Evolutionary conservation across 768 basidiomycete genomes (phyloP).

Genomic region (Termitomyces sp.): DNA sequence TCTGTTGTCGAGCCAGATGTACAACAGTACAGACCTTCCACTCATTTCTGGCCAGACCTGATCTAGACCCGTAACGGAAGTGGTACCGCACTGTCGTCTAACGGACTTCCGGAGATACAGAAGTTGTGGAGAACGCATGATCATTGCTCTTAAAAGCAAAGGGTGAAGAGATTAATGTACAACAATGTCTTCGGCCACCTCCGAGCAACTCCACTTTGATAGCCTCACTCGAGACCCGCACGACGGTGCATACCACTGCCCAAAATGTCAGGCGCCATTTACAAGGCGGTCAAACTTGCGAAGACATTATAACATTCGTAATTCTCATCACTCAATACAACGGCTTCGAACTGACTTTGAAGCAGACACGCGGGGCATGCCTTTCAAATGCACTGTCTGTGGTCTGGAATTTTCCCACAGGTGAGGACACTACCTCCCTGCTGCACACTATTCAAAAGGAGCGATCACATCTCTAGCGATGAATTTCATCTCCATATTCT

Average conservation of each 20-base stretch:
- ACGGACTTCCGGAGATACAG: neutral
- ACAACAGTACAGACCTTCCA: neutral
- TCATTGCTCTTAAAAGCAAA: neutral
- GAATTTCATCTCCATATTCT: neutral
- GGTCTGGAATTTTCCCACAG: neutral
- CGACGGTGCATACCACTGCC: neutral
- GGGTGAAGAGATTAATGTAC: neutral
- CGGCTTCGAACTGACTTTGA: neutral
- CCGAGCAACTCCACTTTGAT: neutral
- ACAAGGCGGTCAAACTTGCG: neutral
- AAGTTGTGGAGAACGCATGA: neutral
- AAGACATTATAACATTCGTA: slow-evolving; percentile 1
- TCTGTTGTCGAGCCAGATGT: neutral
- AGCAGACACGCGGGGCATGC: neutral
- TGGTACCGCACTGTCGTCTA: neutral
- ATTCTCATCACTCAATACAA: neutral
- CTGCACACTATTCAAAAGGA: neutral
- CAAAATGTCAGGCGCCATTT: neutral
- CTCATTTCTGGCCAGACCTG: neutral
- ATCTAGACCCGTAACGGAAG: neutral
- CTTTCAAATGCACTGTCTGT: neutral
- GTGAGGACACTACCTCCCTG: neutral
- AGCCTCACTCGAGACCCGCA: neutral
- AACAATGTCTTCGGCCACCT: neutral
- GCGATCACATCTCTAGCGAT: neutral